A percentile compares a stretch with the other conserved stretches of the same genome.
phyloP scores from a whole-genome alignment of 2,329 filamentous ascomycete genomes.

The Phyllosticta citriasiana region DNA sequence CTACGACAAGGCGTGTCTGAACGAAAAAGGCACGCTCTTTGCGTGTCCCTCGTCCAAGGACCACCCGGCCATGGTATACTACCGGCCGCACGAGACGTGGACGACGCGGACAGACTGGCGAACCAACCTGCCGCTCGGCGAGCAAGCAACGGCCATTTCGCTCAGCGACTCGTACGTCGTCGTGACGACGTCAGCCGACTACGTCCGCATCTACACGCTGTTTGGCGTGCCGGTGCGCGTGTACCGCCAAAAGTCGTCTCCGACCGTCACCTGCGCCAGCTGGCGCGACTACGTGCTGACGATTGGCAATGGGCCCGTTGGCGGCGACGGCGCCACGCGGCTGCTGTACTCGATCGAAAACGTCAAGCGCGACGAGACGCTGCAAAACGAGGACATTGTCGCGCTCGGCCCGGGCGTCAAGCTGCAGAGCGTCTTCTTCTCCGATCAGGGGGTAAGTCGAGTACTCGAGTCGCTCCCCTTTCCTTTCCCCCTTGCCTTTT shows the following conservation, averaged over 20 bases:
- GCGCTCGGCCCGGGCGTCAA: slow-evolving; percentile 66
- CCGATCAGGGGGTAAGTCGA: slow-evolving; percentile 68
- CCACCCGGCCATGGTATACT: slow-evolving; percentile 78
- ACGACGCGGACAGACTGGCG: slow-evolving; percentile 85
- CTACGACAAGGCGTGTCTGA: slow-evolving; percentile 90
- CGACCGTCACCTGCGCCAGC: slow-evolving; percentile 84
- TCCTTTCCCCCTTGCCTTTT: background rate
- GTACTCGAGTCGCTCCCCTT: background rate
- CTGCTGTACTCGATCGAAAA: slow-evolving; percentile 91
- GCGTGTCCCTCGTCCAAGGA: slow-evolving; percentile 57
- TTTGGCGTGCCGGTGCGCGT: slow-evolving; percentile 84
- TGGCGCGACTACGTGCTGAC: slow-evolving; percentile 97
- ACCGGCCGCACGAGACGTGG: slow-evolving; percentile 95
- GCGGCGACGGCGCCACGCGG: slow-evolving; percentile 64
- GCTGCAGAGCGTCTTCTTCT: slow-evolving; percentile 81
- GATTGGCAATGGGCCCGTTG: slow-evolving; percentile 81
- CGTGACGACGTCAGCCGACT: slow-evolving; percentile 75
- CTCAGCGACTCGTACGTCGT: slow-evolving; percentile 86
- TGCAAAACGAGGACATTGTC: slow-evolving; percentile 86
- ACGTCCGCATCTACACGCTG: slow-evolving; percentile 84
- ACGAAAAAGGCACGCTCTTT: slow-evolving; percentile 76
- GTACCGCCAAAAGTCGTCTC: slow-evolving; percentile 82
- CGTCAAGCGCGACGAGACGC: slow-evolving; percentile 85
- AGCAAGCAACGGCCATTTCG: slow-evolving; percentile 78
- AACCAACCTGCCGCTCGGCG: slow-evolving; percentile 76